Conservation (phyloP, 345 rosid species). For the Salix viminalis region DNA sequence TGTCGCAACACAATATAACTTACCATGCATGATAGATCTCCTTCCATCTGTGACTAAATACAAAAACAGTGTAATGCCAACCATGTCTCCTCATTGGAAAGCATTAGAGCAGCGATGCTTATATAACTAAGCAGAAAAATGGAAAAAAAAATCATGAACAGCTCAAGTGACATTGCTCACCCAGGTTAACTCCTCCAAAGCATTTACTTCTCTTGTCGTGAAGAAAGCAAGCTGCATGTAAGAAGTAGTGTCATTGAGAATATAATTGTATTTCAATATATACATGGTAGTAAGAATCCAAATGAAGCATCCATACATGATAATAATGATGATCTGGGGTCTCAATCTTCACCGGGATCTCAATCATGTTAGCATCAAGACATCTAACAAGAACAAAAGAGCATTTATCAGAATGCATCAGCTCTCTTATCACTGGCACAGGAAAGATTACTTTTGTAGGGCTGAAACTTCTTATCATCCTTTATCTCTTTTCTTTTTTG, state of each 20-base stretch:
- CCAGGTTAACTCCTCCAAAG: slow-evolving; percentile 81
- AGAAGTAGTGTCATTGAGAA: neutral
- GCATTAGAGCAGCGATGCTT: neutral
- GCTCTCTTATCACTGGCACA: neutral
- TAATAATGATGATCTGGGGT: slow-evolving; percentile 81
- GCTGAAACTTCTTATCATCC: neutral
- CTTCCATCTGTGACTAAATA: neutral
- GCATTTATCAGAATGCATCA: neutral
- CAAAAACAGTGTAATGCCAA: neutral
- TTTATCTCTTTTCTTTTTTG: neutral
- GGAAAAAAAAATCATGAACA: neutral
- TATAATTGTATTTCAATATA: neutral
- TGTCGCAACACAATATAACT: neutral
- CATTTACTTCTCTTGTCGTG: slow-evolving; percentile 63
- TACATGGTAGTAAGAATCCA: neutral
- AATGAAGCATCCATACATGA: slow-evolving; percentile 50
- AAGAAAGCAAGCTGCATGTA: slow-evolving; percentile 78
- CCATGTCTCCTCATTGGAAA: neutral
- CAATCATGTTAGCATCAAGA: slow-evolving; percentile 79
- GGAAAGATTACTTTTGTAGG: neutral
- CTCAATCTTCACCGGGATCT: slow-evolving; percentile 87
- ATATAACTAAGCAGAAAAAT: neutral
- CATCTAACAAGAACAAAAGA: slow-evolving; percentile 46
- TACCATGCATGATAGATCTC: neutral
- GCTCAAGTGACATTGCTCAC: slow-evolving; percentile 38